These are phyloP conservation scores for Yamadazyma songkhlaensis DNA, from an alignment of 1,139 yeast species.

Conservation along the genomic window DNA sequence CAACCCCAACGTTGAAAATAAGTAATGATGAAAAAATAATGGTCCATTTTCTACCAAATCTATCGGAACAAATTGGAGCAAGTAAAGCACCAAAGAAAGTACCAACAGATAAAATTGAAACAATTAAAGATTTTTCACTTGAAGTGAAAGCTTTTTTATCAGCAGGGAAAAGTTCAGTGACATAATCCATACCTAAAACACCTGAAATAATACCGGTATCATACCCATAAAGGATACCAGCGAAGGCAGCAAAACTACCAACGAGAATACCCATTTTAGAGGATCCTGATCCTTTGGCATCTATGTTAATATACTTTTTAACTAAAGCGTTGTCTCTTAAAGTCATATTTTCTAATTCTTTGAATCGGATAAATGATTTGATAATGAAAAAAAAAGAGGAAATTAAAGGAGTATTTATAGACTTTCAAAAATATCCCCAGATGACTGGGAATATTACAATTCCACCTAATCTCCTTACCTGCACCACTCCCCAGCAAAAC, in stretches of 20 bases:
- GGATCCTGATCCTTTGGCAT: conserved; percentile 46
- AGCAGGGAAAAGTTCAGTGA: conserved; percentile 45
- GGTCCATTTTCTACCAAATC: conserved; percentile 50
- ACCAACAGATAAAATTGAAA: conserved; percentile 67
- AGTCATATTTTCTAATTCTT: conserved; percentile 22
- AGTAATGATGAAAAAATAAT: conserved; percentile 48
- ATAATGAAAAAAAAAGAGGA: not conserved
- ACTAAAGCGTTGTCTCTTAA: conserved; percentile 30
- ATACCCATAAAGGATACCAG: conserved; percentile 69
- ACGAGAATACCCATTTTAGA: conserved; percentile 43
- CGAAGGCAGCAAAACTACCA: conserved; percentile 54
- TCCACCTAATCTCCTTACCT: not conserved
- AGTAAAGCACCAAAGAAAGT: conserved; percentile 63
- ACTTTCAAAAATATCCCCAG: not conserved
- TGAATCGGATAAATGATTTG: too few species aligned
- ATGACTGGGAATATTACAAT: not conserved
- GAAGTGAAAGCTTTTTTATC: conserved; percentile 33
- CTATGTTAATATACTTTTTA: conserved; percentile 30
- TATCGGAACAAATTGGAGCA: conserved; percentile 55
- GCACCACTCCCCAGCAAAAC: too few species aligned
- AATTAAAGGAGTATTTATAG: not conserved
- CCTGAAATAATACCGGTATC: conserved; percentile 81
- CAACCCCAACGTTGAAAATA: conserved; percentile 57
- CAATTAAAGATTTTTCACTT: conserved; percentile 58
- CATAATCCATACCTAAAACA: conserved; percentile 67